Conservation (phyloP, 2,329 filamentous ascomycete species). For the Gnomoniopsis smithogilvyi region DNA sequence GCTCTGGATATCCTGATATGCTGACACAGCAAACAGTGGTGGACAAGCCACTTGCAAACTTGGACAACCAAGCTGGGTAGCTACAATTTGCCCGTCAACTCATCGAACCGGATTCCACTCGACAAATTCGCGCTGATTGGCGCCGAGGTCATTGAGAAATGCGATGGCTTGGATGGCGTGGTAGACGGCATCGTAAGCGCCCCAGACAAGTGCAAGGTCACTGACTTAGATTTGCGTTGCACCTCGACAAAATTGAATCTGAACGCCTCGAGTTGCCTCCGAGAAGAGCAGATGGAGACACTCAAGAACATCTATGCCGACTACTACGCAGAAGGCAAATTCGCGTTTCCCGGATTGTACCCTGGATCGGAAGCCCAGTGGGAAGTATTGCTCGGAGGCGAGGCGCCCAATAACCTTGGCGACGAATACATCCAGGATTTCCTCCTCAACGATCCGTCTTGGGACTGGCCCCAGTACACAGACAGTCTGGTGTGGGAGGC, state of each 20-base stretch:
- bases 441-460: slow-evolving; percentile 26
- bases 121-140: slow-evolving; percentile 37
- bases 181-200: slow-evolving; percentile 35
- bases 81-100: slow-evolving; percentile 41
- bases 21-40: slow-evolving; percentile 22
- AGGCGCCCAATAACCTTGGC: slow-evolving; percentile 22
- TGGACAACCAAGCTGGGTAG: slow-evolving; percentile 37
- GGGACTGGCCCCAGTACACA: slow-evolving; percentile 28
- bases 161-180: slow-evolving; percentile 38
- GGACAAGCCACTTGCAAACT: slow-evolving; percentile 37
- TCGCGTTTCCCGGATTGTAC: slow-evolving; percentile 34
- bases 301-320: slow-evolving; percentile 27
- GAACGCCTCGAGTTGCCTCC: slow-evolving; percentile 15
- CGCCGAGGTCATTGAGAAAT: slow-evolving; percentile 36
- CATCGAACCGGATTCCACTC: slow-evolving; percentile 37
- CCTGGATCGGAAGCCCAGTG: slow-evolving; percentile 39
- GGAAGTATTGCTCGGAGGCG: slow-evolving; percentile 20
- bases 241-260: not conserved
- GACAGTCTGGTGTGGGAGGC: slow-evolving; percentile 24
- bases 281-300: slow-evolving; percentile 32
- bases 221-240: slow-evolving; percentile 32
- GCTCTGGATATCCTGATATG: too few relatives aligned
- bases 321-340: slow-evolving; percentile 18
- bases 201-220: slow-evolving; percentile 18
- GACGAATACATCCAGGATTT: slow-evolving; percentile 26